A percentile compares a stretch with the other conserved stretches of the same genome.
Evolutionary conservation across 2,329 filamentous ascomycete species (phyloP).

Genomic region (Diaporthe aspalathi): DNA sequence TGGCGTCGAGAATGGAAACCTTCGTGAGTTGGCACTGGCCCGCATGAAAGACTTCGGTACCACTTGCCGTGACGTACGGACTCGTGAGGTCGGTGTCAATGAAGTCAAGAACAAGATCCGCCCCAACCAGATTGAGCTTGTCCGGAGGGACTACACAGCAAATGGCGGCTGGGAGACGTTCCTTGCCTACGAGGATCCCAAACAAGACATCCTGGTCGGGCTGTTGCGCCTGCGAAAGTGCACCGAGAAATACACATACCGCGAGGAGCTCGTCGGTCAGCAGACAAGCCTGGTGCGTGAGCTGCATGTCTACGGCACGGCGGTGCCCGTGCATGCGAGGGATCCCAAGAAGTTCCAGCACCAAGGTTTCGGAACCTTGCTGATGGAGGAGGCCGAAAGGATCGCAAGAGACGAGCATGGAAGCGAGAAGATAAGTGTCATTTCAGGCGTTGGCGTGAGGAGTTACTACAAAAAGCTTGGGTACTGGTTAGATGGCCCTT

Average conservation of each 20-base stretch:
- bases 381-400: constrained; percentile 98
- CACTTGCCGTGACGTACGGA: constrained; percentile 94
- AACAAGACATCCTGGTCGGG: constrained; percentile 97
- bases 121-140: constrained; percentile 94
- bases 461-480: constrained; percentile 95
- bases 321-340: constrained; percentile 95
- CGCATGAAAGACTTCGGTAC: constrained; percentile 99
- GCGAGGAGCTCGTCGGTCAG: constrained; percentile 85
- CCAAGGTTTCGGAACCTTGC: constrained; percentile 92
- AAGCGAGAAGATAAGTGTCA: constrained; percentile 94
- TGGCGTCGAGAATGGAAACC: constrained; percentile 96
- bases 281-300: constrained; percentile 93
- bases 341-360: constrained; percentile 98
- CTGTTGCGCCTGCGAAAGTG: constrained; percentile 91
- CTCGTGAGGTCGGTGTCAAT: constrained; percentile 96
- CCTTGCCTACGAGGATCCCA: constrained; percentile 96
- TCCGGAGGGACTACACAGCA: constrained; percentile 91
- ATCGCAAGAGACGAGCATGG: constrained; percentile 96
- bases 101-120: constrained; percentile 99
- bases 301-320: constrained; percentile 95
- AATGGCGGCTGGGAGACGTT: constrained; percentile 99
- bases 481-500: constrained; percentile 93
- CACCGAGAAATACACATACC: constrained; percentile 89
- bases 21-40: constrained; percentile 92
- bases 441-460: constrained; percentile 95